Base-by-base conservation (phyloP, 1,284 basidiomycete species). In the Ustilago trichophora region DNA sequence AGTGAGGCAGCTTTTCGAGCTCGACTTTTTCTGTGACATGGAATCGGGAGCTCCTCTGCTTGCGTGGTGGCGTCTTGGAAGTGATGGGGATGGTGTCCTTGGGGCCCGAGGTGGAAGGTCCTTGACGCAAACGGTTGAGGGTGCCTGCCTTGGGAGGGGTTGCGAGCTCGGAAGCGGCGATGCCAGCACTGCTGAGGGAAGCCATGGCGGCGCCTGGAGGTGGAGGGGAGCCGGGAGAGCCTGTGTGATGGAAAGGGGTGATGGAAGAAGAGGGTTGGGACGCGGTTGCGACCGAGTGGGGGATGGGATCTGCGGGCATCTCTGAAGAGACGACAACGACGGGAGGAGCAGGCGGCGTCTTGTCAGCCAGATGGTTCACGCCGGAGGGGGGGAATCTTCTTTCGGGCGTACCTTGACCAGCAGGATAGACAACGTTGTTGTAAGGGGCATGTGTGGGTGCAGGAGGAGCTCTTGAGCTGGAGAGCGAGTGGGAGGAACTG, bases 1-100 rank as follows among this genome's bases (percentile, higher is more conserved):
- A 98, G n/a, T 90, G 88, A 19, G 93, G 93, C 45, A 98, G 86
- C 78, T 91, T 89, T 82, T 98, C 93, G 66, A 99, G 91, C 77
- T 98, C 94, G 40, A 97, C 91, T 84, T 90, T 92, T 43, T 98
- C 95, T 4, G 91, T 92, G 60, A 96, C 91, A 58, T 98, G 91
- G 81, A 98, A 98, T 58, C 96, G 88, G 80, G 73, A 76, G 56
- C 76, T 78, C 33, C 78, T 63, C 57, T 81, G 79, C 46, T 81
- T 81, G 32, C 79, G 63, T 36, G 79, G 79, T 27, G 79, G 77
- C 32, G 79, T 79, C 55, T 78, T 76, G 42, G 65, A 50, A 27
- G 73, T 73, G 50, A 76, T 69, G 27, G 78, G 78, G 31, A 81
- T 77, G 35, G 72, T 81, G 38, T 81, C 79, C 54, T 78, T 80